Evolutionary conservation across 2,329 filamentous ascomycete genomes (phyloP).

Genomic region (Trichoderma sp.): DNA sequence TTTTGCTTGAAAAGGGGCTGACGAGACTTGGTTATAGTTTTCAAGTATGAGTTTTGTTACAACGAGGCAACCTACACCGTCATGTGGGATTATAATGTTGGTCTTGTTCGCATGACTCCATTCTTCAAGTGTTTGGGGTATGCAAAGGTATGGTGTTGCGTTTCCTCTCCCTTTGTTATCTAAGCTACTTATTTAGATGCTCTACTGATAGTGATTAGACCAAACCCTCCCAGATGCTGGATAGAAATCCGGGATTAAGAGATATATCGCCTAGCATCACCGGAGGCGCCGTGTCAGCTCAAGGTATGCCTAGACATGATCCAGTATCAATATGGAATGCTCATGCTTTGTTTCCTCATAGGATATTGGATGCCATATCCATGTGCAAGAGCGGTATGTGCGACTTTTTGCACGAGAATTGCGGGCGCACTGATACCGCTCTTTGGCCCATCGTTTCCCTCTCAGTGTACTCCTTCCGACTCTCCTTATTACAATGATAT

Average conservation of each 20-base stretch:
- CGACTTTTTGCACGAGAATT: constrained; percentile 86
- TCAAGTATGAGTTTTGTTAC: constrained; percentile 77
- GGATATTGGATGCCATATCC: constrained; percentile 96
- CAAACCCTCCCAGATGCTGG: constrained; percentile 79
- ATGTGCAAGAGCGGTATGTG: constrained; percentile 82
- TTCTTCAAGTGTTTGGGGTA: constrained; percentile 92
- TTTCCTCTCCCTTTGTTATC: not conserved
- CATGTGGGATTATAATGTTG: constrained; percentile 97
- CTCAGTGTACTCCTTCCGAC: constrained; percentile 66
- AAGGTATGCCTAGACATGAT: constrained; percentile 59
- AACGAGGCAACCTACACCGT: constrained; percentile 70
- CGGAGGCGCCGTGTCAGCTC: constrained; percentile 83
- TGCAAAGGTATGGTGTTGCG: constrained; percentile 65
- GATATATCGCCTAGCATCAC: constrained; percentile 96
- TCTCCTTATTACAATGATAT: constrained; percentile 66
- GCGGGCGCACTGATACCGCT: constrained; percentile 84
- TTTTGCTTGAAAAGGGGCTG: not conserved
- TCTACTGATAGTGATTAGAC: constrained; percentile 59
- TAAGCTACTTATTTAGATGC: not conserved
- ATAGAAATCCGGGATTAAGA: constrained; percentile 75
- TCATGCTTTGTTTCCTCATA: constrained; percentile 37
- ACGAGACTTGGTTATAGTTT: constrained; percentile 53
- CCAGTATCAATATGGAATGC: not conserved
- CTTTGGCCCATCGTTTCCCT: constrained; percentile 81
- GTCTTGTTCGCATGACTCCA: constrained; percentile 88